phyloP scores from a whole-genome alignment of 768 basidiomycete genomes.

The Mycena vitilis region DNA sequence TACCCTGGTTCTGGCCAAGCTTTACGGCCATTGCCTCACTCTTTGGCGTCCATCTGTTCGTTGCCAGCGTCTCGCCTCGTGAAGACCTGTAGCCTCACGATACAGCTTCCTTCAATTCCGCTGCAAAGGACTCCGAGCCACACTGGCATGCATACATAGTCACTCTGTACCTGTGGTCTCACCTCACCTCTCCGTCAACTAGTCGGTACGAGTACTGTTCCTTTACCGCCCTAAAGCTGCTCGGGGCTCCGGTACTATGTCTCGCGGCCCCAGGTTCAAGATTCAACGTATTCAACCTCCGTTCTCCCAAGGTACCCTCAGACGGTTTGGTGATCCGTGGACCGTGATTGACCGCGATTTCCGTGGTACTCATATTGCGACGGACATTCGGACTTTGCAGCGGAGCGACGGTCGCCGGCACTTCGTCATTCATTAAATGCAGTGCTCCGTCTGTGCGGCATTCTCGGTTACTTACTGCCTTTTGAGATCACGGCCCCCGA shows the following conservation, averaged over 20 bases:
- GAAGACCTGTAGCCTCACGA: background rate
- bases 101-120: slow-evolving; percentile 13
- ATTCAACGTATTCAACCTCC: background rate
- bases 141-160: slow-evolving; percentile 15
- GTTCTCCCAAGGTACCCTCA: background rate
- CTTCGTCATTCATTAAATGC: slow-evolving; percentile 20
- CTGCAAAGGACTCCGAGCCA: slow-evolving; percentile 4
- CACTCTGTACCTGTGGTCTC: slow-evolving; percentile 7
- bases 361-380: slow-evolving; percentile 16
- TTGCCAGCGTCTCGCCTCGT: slow-evolving; percentile 13
- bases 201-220: background rate
- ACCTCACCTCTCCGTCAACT: slow-evolving; percentile 7
- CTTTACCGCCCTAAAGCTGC: background rate
- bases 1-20: slow-evolving; percentile 8
- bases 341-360: slow-evolving; percentile 22
- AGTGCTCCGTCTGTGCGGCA: background rate
- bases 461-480: background rate
- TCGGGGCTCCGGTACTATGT: background rate
- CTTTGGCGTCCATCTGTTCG: slow-evolving; percentile 26
- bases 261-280: background rate
- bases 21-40: background rate
- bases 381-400: slow-evolving; percentile 6
- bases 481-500: background rate
- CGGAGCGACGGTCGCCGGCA: background rate
- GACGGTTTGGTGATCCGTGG: background rate